Evolutionary conservation across 139 green algal species (phyloP).

Genomic region (Chlorella vulgaris): DNA sequence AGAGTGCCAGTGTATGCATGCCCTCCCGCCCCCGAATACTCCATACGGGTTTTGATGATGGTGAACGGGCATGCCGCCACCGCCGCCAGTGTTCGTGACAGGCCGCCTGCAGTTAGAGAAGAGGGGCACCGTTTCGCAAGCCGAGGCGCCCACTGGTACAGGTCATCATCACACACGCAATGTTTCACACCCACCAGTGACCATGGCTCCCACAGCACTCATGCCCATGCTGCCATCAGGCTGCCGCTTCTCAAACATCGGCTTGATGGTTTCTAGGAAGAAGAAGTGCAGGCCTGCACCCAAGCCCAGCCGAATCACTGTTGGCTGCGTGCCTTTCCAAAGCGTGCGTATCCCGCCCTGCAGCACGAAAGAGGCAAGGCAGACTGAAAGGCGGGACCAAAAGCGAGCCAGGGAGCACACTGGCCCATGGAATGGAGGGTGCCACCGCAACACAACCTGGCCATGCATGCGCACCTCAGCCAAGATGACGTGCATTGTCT

Average conservation of each 20-base stretch:
- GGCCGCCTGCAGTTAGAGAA: slow-evolving; percentile 44
- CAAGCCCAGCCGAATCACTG: slow-evolving; percentile 73
- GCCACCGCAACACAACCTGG: not conserved
- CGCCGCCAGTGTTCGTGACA: slow-evolving; percentile 76
- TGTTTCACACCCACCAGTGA: slow-evolving; percentile 52
- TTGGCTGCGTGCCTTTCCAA: slow-evolving; percentile 79
- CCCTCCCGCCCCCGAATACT: slow-evolving; percentile 61
- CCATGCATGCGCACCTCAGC: slow-evolving; percentile 40
- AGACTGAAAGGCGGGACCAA: not conserved
- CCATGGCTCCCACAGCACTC: slow-evolving; percentile 19
- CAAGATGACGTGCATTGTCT: slow-evolving; percentile 56
- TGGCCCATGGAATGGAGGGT: not conserved
- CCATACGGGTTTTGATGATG: slow-evolving; percentile 97
- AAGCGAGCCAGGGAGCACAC: not conserved
- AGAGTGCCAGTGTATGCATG: slow-evolving; percentile 65
- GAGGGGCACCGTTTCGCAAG: too few relatives aligned
- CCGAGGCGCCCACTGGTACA: too few relatives aligned
- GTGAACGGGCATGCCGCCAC: slow-evolving; percentile 83
- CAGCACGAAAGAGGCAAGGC: too few relatives aligned
- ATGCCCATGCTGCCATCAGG: slow-evolving; percentile 16
- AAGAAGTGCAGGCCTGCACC: slow-evolving; percentile 84
- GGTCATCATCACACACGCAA: too few relatives aligned
- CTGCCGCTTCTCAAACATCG: slow-evolving; percentile 42
- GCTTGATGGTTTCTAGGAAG: slow-evolving; percentile 65
- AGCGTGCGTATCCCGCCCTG: slow-evolving; percentile 50